Conservation (phyloP, 2,329 filamentous ascomycete genomes). For the Trichoderma sp. region DNA sequence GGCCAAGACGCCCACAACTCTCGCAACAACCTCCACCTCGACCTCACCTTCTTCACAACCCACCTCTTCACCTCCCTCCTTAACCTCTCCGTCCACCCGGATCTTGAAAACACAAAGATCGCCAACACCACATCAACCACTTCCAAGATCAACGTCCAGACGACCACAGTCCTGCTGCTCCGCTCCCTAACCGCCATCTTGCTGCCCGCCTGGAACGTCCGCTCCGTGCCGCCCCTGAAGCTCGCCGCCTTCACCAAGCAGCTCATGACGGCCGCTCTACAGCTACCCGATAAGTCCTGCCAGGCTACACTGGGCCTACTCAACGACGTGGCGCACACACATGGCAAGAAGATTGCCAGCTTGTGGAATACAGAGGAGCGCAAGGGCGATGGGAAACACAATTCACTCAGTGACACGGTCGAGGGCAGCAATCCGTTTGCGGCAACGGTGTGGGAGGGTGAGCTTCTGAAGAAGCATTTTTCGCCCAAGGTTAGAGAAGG, state of each 20-base stretch:
- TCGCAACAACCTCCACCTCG: constrained; percentile 78
- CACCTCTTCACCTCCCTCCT: constrained; percentile 89
- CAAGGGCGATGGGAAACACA: constrained; percentile 85
- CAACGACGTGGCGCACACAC: constrained; percentile 76
- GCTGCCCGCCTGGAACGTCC: constrained; percentile 72
- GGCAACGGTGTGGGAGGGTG: constrained; percentile 90
- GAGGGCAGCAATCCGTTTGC: constrained; percentile 91
- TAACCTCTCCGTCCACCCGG: constrained; percentile 75
- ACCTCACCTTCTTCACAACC: constrained; percentile 92
- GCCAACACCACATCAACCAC: constrained; percentile 45
- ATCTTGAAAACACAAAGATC: constrained; percentile 76
- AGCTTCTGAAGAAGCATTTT: constrained; percentile 82
- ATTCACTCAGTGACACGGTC: constrained; percentile 71
- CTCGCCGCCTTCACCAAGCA: constrained; percentile 95
- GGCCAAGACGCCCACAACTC: constrained; percentile 91
- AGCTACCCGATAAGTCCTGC: constrained; percentile 87
- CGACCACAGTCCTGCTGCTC: constrained; percentile 88
- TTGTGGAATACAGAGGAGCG: constrained; percentile 95
- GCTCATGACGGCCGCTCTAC: constrained; percentile 78
- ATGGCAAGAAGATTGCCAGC: constrained; percentile 79
- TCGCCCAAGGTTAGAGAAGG: constrained; percentile 84
- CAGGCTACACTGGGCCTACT: constrained; percentile 79
- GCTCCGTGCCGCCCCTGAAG: constrained; percentile 76
- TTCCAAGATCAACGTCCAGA: constrained; percentile 87
- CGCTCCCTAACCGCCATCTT: constrained; percentile 83